Base-by-base conservation (phyloP, 371 early-diverging fungal genomes). In the Apophysomyces trapeziformis region DNA sequence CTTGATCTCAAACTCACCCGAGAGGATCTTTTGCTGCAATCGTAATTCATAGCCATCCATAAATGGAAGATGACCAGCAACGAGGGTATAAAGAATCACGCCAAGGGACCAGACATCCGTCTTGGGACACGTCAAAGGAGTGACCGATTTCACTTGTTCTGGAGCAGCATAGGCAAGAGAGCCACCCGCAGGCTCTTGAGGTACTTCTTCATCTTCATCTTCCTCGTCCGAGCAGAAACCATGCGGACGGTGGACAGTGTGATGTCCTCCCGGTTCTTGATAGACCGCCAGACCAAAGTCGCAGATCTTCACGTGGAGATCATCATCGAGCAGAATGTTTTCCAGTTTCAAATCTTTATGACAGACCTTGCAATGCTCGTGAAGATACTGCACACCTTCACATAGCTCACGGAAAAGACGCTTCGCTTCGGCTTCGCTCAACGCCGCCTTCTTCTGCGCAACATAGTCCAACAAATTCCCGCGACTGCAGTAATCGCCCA, bases 331-430 rank as follows among this genome's bases (percentile, higher is more conserved):
- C 37, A 98, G 73, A 16, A 98, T 85, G 73, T 98, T 98, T 64
- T 99, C 99, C 35, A 93, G 83, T 76, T 99, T 99, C 57, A 99
- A 72, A 75, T 99, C 99, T 59, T 94, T 87, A 76, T 99, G 98
- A 21, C 90, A 89, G 16, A 97, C 84, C 9, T 84, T 68, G 36
- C 77, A 79, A 16, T 92, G 86, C 4, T 75, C 69, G 75, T 99
- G 99, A 47, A 96, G 68, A 71, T 96, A 96, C 18, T 79, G 69
- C 1, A 99, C 69, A 4, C 93, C 95, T 11, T 83, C 72, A 7
- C 86, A 78, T 0, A 96, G 63, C 68, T 95, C 93, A n/a, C 76
- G 66, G 65, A 95, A 92, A 21, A 89, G 72, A 5, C 46, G 39
- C 4, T 82, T 65, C 0, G 87, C 87, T 32, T 79, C 66, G 38